Evolutionary conservation across 192 early-diverging fungal genomes (phyloP).

Genomic region (Umbelopsis sp.): DNA sequence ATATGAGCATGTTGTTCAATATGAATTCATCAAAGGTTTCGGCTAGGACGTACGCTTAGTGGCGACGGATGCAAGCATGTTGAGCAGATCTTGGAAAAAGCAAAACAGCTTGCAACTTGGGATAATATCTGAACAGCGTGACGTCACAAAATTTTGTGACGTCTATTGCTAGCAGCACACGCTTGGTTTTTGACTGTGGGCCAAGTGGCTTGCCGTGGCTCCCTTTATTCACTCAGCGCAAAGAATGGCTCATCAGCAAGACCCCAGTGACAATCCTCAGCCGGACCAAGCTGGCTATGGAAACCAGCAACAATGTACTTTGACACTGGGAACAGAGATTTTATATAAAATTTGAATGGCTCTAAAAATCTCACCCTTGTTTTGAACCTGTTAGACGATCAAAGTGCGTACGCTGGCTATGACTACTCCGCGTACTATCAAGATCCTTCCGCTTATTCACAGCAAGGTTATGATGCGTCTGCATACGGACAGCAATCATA

Average conservation of each 20-base stretch:
- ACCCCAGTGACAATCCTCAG: not conserved
- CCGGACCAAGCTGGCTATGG: slow-evolving; percentile 15
- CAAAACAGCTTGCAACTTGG: not conserved
- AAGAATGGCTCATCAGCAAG: slow-evolving; percentile 1
- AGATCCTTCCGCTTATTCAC: slow-evolving; percentile 9
- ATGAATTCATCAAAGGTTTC: not conserved
- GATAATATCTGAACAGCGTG: not conserved
- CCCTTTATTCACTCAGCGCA: not conserved
- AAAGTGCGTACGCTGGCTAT: slow-evolving; percentile 22
- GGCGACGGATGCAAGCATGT: slow-evolving; percentile 24
- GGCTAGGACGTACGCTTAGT: not conserved
- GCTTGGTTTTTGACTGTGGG: too few species aligned
- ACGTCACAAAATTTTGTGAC: slow-evolving; percentile 19
- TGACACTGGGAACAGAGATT: slow-evolving; percentile 6
- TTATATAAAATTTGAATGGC: not conserved
- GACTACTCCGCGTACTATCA: slow-evolving; percentile 16
- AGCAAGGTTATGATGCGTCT: slow-evolving; percentile 19
- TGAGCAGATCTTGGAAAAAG: slow-evolving; percentile 17
- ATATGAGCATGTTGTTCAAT: not conserved
- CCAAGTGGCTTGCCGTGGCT: not conserved
- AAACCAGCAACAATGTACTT: slow-evolving; percentile 16
- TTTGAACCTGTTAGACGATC: slow-evolving; percentile 16
- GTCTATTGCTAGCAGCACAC: not conserved
- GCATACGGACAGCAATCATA: slow-evolving; percentile 13
- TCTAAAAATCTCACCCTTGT: not conserved